A percentile compares a stretch with the other conserved stretches of the same genome.
Evolutionary conservation across 768 basidiomycete species (phyloP).

Genomic region (Leucogyrophana mollusca): DNA sequence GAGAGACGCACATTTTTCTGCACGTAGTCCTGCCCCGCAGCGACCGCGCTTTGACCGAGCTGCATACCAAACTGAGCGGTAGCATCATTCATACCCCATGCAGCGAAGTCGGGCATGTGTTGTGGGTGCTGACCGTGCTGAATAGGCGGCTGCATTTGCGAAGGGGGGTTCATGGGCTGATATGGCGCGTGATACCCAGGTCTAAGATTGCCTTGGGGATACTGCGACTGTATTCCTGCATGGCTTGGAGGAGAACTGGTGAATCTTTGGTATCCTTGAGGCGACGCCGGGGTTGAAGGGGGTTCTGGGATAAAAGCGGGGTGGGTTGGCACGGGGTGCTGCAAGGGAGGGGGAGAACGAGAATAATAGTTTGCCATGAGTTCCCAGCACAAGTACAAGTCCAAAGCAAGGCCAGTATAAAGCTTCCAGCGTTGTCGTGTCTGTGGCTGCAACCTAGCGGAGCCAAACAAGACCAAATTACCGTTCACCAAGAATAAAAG

Average conservation of each 20-base stretch:
- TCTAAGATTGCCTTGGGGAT: conserved; percentile 23
- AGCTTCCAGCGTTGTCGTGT: neutral
- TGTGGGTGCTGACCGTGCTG: conserved; percentile 45
- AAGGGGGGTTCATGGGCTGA: conserved; percentile 19
- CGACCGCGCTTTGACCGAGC: conserved; percentile 86
- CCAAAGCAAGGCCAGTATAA: neutral
- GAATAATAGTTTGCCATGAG: conserved; percentile 33
- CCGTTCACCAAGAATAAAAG: neutral
- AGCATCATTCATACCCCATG: conserved; percentile 88
- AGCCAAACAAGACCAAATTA: conserved; percentile 1
- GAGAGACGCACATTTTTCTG: conserved; percentile 77
- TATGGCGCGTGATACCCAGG: conserved; percentile 28
- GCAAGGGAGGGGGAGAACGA: conserved; percentile 74
- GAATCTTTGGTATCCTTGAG: conserved; percentile 74
- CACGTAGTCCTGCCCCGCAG: conserved; percentile 93
- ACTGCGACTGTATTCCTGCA: conserved; percentile 22
- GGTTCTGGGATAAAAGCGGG: conserved; percentile 84
- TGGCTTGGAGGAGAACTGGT: conserved; percentile 51
- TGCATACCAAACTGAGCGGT: conserved; percentile 97
- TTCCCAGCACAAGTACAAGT: too few species aligned
- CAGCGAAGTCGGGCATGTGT: conserved; percentile 47
- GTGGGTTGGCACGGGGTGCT: conserved; percentile 87
- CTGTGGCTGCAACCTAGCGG: neutral
- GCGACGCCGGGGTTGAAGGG: conserved; percentile 69
- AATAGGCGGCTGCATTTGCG: conserved; percentile 48